These are phyloP conservation scores for Populus davidiana DNA, from an alignment of 345 rosid species.

Conservation along the genomic window DNA sequence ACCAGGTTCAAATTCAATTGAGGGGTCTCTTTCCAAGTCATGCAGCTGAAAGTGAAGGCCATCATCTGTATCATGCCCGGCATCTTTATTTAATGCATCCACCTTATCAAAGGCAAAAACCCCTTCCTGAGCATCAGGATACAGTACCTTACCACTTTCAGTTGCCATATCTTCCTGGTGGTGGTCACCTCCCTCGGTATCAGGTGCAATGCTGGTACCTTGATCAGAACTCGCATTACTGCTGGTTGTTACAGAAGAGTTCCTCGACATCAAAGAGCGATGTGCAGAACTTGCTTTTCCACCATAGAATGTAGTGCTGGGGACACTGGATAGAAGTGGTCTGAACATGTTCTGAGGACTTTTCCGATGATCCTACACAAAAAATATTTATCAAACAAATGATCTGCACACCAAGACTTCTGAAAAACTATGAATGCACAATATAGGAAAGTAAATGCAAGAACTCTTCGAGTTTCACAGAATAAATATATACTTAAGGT, in stretches of 20 bases:
- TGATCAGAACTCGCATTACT: conserved; percentile 67
- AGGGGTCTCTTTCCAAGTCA: conserved; percentile 38
- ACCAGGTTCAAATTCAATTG: conserved; percentile 38
- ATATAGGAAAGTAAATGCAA: not conserved
- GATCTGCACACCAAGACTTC: conserved; percentile 11
- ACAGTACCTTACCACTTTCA: conserved; percentile 38
- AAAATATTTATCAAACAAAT: conserved; percentile 17
- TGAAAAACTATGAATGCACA: not conserved
- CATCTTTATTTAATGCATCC: conserved; percentile 41
- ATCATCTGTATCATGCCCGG: conserved; percentile 38
- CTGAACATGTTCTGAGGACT: conserved; percentile 97
- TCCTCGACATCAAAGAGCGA: conserved; percentile 55
- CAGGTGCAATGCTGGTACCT: conserved; percentile 46
- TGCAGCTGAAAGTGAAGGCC: conserved; percentile 36
- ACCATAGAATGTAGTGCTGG: conserved; percentile 72
- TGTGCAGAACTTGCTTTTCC: conserved; percentile 64
- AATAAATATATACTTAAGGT: not conserved
- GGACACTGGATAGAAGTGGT: conserved; percentile 95
- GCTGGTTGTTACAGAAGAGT: conserved; percentile 68
- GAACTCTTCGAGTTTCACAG: not conserved
- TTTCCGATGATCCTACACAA: conserved; percentile 76
- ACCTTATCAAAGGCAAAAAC: conserved; percentile 54
- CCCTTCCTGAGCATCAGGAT: conserved; percentile 53
- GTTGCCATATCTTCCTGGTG: conserved; percentile 36
- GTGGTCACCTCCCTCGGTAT: conserved; percentile 51